phyloP scores from a whole-genome alignment of 441 rosid genomes.

The Monsonia emarginata region DNA sequence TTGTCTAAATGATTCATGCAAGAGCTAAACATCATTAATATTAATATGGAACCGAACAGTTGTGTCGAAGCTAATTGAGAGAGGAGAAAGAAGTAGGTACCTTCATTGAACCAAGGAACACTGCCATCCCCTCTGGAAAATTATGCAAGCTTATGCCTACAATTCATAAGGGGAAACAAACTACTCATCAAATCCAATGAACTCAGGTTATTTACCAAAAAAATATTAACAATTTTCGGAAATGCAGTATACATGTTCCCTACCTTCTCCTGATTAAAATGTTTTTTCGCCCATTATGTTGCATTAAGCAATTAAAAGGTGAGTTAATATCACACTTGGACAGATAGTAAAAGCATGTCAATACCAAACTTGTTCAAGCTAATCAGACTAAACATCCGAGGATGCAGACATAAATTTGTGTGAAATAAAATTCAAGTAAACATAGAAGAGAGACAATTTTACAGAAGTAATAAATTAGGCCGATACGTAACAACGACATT shows the following conservation, averaged over 20 bases:
- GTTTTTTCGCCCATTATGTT: neutral
- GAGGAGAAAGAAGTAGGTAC: constrained; percentile 31
- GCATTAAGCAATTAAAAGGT: neutral
- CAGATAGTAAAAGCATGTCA: neutral
- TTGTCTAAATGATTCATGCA: neutral
- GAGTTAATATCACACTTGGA: neutral
- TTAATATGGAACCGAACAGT: neutral
- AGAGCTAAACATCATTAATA: neutral
- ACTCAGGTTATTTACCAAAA: neutral
- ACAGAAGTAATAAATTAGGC: neutral
- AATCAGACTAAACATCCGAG: neutral
- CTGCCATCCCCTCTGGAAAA: constrained; percentile 98
- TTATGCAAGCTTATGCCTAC: constrained; percentile 98
- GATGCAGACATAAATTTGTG: neutral
- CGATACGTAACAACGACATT: neutral
- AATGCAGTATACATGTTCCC: neutral
- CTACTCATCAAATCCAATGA: constrained; percentile 11
- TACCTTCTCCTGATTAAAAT: neutral
- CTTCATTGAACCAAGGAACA: constrained; percentile 95
- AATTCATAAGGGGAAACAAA: constrained; percentile 18
- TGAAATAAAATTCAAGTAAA: neutral
- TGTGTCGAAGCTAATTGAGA: neutral
- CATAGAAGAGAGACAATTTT: neutral
- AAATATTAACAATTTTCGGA: neutral
- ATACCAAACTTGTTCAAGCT: neutral